These are phyloP conservation scores for Hypomontagnella monticulosa DNA, from an alignment of 495 filamentous ascomycete genomes.

Conservation along the genomic window DNA sequence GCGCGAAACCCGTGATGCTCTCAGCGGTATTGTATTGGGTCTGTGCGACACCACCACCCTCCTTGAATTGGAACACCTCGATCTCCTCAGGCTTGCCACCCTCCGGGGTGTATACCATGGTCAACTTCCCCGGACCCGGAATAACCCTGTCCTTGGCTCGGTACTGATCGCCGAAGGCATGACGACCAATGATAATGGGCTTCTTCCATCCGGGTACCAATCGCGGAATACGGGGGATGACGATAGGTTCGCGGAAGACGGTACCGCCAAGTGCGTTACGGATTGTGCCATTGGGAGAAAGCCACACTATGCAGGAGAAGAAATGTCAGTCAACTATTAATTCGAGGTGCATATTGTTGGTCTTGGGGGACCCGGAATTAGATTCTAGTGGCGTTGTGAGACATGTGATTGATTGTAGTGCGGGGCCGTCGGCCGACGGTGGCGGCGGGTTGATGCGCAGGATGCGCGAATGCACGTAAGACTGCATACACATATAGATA, in stretches of 20 bases:
- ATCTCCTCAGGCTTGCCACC: constrained; percentile 85
- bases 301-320: constrained; percentile 75
- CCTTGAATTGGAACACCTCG: constrained; percentile 88
- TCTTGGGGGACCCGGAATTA: constrained; percentile 5
- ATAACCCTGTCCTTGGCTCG: constrained; percentile 89
- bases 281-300: constrained; percentile 98
- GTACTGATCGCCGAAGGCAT: constrained; percentile 99
- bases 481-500: constrained; percentile 3
- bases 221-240: constrained; percentile 90
- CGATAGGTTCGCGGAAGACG: constrained; percentile 97
- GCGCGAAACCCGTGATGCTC: constrained; percentile 92
- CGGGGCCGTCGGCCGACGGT: constrained; percentile 8
- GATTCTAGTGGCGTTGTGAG: not conserved
- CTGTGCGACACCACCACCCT: constrained; percentile 85
- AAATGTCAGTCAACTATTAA: constrained; percentile 24
- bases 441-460: constrained; percentile 14
- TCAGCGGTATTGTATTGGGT: constrained; percentile 98
- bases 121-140: constrained; percentile 82
- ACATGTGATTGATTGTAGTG: constrained; percentile 6
- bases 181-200: constrained; percentile 97
- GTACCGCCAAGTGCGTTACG: constrained; percentile 94
- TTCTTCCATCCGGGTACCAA: constrained; percentile 97
- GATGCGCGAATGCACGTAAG: constrained; percentile 19
- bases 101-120: constrained; percentile 90
- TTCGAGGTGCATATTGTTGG: not conserved